A percentile compares a stretch with the other conserved stretches of the same genome.
phyloP scores from a whole-genome alignment of 2,329 filamentous ascomycete species.

The Fusarium sp. region DNA sequence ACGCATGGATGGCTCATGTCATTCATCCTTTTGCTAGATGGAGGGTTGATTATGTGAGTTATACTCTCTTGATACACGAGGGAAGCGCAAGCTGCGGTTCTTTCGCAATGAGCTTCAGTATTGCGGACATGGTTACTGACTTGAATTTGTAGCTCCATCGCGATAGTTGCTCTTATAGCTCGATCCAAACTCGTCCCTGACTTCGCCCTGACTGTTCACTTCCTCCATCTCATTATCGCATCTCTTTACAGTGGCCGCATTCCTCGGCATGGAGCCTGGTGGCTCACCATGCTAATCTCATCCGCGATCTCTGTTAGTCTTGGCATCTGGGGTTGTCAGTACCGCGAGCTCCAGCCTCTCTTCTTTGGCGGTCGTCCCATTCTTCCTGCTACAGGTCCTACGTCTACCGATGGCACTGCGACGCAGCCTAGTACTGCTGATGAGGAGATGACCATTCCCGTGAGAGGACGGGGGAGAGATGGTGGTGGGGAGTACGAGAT shows the following conservation, averaged over 20 bases:
- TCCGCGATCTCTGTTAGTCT: slow-evolving; percentile 64
- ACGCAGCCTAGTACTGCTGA: slow-evolving; percentile 49
- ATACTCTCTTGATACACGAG: not conserved
- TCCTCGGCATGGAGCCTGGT: slow-evolving; percentile 87
- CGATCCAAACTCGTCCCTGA: slow-evolving; percentile 95
- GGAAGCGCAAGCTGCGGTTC: slow-evolving; percentile 1
- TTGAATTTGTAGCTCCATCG: slow-evolving; percentile 72
- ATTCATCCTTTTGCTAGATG: slow-evolving; percentile 68
- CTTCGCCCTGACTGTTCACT: slow-evolving; percentile 90
- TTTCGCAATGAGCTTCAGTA: not conserved
- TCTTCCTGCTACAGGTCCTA: slow-evolving; percentile 46
- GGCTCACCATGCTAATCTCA: slow-evolving; percentile 69
- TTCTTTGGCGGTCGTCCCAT: slow-evolving; percentile 76
- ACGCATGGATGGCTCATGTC: slow-evolving; percentile 71
- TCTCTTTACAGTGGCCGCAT: slow-evolving; percentile 81
- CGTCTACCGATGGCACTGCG: slow-evolving; percentile 14
- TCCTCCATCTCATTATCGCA: slow-evolving; percentile 82
- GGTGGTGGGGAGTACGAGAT: slow-evolving; percentile 74
- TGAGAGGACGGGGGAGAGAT: slow-evolving; percentile 65
- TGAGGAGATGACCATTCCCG: slow-evolving; percentile 64
- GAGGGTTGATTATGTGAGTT: slow-evolving; percentile 64
- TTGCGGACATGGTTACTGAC: slow-evolving; percentile 17
- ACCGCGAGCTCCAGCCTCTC: slow-evolving; percentile 89
- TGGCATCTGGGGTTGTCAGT: slow-evolving; percentile 91
- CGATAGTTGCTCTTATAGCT: slow-evolving; percentile 83